Conservation (phyloP, 2,329 filamentous ascomycete genomes). For the Epichloe baconii region DNA sequence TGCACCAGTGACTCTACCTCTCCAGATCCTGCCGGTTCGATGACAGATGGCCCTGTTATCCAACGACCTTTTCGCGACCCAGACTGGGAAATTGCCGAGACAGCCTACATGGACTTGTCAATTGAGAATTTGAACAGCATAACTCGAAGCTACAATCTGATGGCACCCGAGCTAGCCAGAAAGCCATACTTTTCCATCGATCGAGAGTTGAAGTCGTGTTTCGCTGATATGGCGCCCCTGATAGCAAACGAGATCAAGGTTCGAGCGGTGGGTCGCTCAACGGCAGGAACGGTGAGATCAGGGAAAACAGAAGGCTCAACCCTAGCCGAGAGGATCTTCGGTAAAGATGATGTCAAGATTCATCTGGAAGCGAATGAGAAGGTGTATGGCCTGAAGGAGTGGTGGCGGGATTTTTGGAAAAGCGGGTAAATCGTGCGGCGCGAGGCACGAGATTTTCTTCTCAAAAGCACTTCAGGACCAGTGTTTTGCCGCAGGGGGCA, state of each 20-base stretch:
- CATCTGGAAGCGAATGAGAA: conserved; percentile 64
- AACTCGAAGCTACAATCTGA: conserved; percentile 82
- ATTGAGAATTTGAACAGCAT: conserved; percentile 67
- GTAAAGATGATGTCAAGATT: conserved; percentile 35
- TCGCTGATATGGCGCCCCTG: conserved; percentile 69
- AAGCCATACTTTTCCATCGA: conserved; percentile 83
- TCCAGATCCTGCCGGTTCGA: neutral
- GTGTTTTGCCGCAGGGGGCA: no score
- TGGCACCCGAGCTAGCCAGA: conserved; percentile 83
- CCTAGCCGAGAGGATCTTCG: conserved; percentile 48
- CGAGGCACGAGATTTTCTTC: no score
- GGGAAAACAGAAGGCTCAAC: conserved; percentile 25
- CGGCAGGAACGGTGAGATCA: conserved; percentile 17
- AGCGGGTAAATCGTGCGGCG: conserved; percentile 4
- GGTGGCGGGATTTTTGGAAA: conserved; percentile 71
- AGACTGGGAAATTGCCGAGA: conserved; percentile 60
- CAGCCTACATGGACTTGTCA: conserved; percentile 61
- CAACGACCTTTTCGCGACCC: conserved; percentile 63
- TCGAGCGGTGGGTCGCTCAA: conserved; percentile 40
- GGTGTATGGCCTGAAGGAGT: conserved; percentile 76
- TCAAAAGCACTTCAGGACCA: no score
- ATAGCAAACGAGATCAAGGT: conserved; percentile 61
- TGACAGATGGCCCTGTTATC: conserved; percentile 8
- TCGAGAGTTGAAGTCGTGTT: conserved; percentile 70
- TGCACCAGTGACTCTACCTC: neutral